These are phyloP conservation scores for Colletotrichum plurivorum DNA, from an alignment of 2,329 filamentous ascomycete genomes.

Conservation along the genomic window DNA sequence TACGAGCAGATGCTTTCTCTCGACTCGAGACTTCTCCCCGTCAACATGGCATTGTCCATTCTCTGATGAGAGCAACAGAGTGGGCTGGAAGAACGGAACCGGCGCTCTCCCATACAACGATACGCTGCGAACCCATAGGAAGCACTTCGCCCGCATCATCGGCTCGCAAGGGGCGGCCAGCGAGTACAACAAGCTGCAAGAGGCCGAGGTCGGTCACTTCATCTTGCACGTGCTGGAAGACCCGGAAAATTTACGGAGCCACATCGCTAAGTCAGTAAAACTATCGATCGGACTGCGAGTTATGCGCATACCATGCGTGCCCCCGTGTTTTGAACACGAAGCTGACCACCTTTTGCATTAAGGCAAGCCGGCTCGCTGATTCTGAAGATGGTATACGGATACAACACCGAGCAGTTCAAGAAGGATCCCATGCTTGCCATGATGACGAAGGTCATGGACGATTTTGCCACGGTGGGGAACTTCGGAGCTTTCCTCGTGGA, in stretches of 20 bases:
- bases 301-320: too few relatives aligned
- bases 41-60: neutral
- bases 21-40: neutral
- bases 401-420: constrained; percentile 12
- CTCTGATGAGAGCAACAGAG: neutral
- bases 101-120: constrained; percentile 53
- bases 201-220: constrained; percentile 59
- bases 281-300: neutral
- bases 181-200: constrained; percentile 58
- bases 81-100: constrained; percentile 56
- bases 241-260: constrained; percentile 54
- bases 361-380: constrained; percentile 17
- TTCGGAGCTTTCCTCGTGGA: constrained; percentile 32
- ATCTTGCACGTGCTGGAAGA: constrained; percentile 57
- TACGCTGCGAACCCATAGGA: constrained; percentile 58
- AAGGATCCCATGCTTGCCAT: neutral
- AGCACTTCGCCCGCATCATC: constrained; percentile 57
- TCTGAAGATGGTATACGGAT: constrained; percentile 15
- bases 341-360: neutral
- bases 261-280: constrained; percentile 56
- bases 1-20: neutral
- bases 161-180: constrained; percentile 56
- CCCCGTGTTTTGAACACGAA: neutral
- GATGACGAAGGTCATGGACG: constrained; percentile 7
- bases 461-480: neutral